These are phyloP conservation scores for Tylopilus intermedius DNA, from an alignment of 768 basidiomycete species.

Conservation along the genomic window DNA sequence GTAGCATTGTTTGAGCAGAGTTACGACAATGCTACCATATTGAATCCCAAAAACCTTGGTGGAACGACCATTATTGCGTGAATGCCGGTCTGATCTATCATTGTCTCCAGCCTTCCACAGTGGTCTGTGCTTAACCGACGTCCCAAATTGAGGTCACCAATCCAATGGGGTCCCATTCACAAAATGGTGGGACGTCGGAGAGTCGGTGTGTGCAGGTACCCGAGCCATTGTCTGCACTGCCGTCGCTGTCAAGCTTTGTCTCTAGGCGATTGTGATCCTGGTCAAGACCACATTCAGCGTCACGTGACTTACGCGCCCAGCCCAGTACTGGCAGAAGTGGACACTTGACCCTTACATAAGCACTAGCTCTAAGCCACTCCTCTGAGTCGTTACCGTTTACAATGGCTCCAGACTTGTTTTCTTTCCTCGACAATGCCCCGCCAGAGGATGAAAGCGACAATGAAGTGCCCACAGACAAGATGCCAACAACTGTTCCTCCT, in stretches of 20 bases:
- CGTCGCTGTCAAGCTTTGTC: not conserved
- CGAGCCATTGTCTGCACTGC: not conserved
- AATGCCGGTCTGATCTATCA: too few species aligned
- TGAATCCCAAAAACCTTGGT: slow-evolving; percentile 2
- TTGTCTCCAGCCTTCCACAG: not conserved
- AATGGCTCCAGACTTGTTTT: slow-evolving; percentile 30
- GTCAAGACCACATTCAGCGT: not conserved
- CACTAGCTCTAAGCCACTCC: too few species aligned
- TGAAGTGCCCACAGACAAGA: slow-evolving; percentile 7
- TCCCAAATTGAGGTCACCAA: not conserved
- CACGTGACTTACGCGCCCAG: too few species aligned
- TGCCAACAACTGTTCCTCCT: not conserved
- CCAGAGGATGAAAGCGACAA: slow-evolving; percentile 27
- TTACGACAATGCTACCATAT: not conserved
- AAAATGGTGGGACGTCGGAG: not conserved
- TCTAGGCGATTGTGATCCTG: too few species aligned
- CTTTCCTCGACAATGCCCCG: slow-evolving; percentile 24
- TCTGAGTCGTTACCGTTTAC: not conserved
- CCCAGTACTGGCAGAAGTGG: too few species aligned
- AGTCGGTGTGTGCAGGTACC: not conserved
- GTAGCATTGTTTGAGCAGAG: not conserved
- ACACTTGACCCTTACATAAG: too few species aligned
- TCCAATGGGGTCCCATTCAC: not conserved
- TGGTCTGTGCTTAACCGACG: not conserved
- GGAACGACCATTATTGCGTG: not conserved